These are phyloP conservation scores for Penicillium daleae DNA, from an alignment of 495 filamentous ascomycete species.

Conservation along the genomic window DNA sequence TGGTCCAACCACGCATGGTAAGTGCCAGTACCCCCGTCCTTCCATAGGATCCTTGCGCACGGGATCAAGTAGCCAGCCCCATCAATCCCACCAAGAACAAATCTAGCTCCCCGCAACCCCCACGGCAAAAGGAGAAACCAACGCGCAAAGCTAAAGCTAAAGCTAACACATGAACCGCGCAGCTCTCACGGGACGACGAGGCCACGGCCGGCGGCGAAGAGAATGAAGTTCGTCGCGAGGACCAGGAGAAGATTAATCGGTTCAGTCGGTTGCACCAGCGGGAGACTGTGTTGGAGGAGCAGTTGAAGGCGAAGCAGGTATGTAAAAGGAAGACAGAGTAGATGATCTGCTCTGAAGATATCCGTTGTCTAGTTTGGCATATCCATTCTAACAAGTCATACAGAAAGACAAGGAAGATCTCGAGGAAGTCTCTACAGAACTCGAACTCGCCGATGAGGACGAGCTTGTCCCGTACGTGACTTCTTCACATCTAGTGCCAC, in stretches of 20 bases:
- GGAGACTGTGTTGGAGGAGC: slow-evolving; percentile 75
- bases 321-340: slow-evolving; percentile 20
- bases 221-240: slow-evolving; percentile 88
- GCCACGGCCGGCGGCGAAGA: slow-evolving; percentile 68
- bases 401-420: slow-evolving; percentile 99
- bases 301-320: slow-evolving; percentile 82
- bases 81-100: not conserved
- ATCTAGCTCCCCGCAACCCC: slow-evolving; percentile 10
- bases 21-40: too few relatives aligned
- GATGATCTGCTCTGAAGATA: not conserved
- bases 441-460: slow-evolving; percentile 95
- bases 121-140: slow-evolving; percentile 13
- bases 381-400: slow-evolving; percentile 2
- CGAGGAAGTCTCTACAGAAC: slow-evolving; percentile 85
- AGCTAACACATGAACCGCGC: slow-evolving; percentile 3
- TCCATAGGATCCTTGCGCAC: too few relatives aligned
- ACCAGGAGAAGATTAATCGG: slow-evolving; percentile 98
- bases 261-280: slow-evolving; percentile 94
- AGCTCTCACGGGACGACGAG: slow-evolving; percentile 96
- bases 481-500: not conserved
- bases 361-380: not conserved
- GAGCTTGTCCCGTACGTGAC: slow-evolving; percentile 79
- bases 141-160: slow-evolving; percentile 4
- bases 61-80: not conserved
- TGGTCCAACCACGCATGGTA: slow-evolving; percentile 53